Evolutionary conservation across 805 yeast genomes (phyloP).

Genomic region (Grigorovia humatica): DNA sequence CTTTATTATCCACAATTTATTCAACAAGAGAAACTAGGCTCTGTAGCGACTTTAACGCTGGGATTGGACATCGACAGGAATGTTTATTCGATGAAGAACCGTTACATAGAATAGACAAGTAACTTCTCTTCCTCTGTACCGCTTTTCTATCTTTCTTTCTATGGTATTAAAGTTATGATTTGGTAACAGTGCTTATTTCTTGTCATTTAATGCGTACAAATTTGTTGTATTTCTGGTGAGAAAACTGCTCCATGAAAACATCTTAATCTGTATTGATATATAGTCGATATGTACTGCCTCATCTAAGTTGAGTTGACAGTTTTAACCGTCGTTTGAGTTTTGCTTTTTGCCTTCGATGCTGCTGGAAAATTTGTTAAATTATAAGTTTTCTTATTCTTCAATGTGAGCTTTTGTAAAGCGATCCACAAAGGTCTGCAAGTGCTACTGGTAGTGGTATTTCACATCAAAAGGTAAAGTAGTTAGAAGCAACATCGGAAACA

Average conservation of each 20-base stretch:
- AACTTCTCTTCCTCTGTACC: too few species aligned
- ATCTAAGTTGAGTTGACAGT: not conserved
- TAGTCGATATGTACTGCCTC: not conserved
- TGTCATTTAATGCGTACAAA: too few species aligned
- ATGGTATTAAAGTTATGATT: too few species aligned
- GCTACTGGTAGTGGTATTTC: too few species aligned
- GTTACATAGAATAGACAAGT: slow-evolving; percentile 6
- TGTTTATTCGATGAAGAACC: slow-evolving; percentile 11
- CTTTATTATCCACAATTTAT: slow-evolving; percentile 46
- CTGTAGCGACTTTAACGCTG: slow-evolving; percentile 24
- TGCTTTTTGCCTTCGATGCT: not conserved
- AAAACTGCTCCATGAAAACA: not conserved
- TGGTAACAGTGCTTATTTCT: too few species aligned
- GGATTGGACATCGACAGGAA: slow-evolving; percentile 21
- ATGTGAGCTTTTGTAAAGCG: too few species aligned
- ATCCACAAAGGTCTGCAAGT: too few species aligned
- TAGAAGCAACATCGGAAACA: not conserved
- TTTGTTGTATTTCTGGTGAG: too few species aligned
- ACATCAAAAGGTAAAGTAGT: too few species aligned
- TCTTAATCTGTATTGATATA: not conserved
- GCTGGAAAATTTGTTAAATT: too few species aligned
- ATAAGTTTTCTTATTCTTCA: too few species aligned
- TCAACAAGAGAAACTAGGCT: slow-evolving; percentile 23
- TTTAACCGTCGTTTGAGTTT: not conserved
- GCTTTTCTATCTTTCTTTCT: too few species aligned